These are phyloP conservation scores for Colletotrichum spinosum DNA, from an alignment of 2,329 filamentous ascomycete genomes.

Conservation along the genomic window DNA sequence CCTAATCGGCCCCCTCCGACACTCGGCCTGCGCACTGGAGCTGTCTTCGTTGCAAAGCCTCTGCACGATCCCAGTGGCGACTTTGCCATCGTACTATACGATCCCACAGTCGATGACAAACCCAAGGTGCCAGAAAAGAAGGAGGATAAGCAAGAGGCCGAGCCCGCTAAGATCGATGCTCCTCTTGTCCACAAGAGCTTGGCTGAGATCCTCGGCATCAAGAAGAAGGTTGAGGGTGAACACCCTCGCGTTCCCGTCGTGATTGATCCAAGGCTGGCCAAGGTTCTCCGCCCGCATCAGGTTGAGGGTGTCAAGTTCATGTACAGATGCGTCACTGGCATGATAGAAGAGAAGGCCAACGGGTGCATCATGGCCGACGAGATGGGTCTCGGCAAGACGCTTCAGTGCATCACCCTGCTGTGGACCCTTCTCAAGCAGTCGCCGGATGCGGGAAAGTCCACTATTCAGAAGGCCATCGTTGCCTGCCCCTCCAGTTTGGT, in stretches of 20 bases:
- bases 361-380: conserved; percentile 99
- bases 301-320: conserved; percentile 98
- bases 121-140: conserved; percentile 64
- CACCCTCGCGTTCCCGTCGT: conserved; percentile 95
- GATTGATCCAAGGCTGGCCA: conserved; percentile 89
- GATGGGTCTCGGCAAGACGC: conserved; percentile 97
- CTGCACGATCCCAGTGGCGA: conserved; percentile 95
- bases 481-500: conserved; percentile 97
- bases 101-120: conserved; percentile 92
- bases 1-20: conserved; percentile 85
- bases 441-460: conserved; percentile 91
- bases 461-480: conserved; percentile 96
- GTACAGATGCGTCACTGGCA: conserved; percentile 93
- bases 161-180: conserved; percentile 72
- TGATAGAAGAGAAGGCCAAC: conserved; percentile 93
- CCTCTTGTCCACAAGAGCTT: conserved; percentile 94
- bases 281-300: conserved; percentile 94
- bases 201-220: conserved; percentile 93
- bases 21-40: conserved; percentile 85
- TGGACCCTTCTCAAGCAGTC: conserved; percentile 98
- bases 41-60: conserved; percentile 87
- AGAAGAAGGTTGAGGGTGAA: conserved; percentile 85
- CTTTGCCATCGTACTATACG: conserved; percentile 95
- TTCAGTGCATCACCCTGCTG: conserved; percentile 96
- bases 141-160: conserved; percentile 56